These are phyloP conservation scores for Pseudogymnoascus sp. DNA, from an alignment of 2,329 filamentous ascomycete species.

Conservation along the genomic window DNA sequence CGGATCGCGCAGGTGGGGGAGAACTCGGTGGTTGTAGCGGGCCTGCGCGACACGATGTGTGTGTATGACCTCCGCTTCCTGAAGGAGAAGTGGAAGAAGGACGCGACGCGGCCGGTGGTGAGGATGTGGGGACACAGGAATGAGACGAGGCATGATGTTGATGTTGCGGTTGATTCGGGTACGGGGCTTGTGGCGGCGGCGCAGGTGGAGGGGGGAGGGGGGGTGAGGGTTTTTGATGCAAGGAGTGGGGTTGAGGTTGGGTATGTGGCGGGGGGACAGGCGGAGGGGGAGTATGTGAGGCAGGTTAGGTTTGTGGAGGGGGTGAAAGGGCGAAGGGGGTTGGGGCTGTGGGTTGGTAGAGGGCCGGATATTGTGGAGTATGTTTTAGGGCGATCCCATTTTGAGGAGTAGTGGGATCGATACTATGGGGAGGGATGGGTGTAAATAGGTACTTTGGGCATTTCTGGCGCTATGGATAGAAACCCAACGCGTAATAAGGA, in stretches of 20 bases:
- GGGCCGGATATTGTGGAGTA: background rate
- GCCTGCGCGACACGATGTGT: conserved; percentile 40
- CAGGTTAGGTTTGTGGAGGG: background rate
- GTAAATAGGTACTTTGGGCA: too few relatives aligned
- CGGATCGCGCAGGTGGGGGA: conserved; percentile 42
- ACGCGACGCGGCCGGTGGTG: conserved; percentile 33
- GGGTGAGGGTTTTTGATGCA: conserved; percentile 5
- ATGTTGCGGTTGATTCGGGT: conserved; percentile 42
- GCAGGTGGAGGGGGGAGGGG: conserved; percentile 34
- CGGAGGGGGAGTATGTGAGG: background rate
- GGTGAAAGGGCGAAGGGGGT: background rate
- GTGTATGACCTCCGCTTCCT: conserved; percentile 49
- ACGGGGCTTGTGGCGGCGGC: conserved; percentile 45
- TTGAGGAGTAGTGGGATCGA: too few relatives aligned
- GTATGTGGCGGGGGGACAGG: background rate
- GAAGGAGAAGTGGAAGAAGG: conserved; percentile 11
- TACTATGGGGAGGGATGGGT: too few relatives aligned
- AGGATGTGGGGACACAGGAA: conserved; percentile 44
- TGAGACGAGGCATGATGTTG: conserved; percentile 38
- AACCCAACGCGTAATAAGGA: too few relatives aligned
- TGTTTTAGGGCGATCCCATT: too few relatives aligned
- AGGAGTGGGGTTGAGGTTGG: background rate
- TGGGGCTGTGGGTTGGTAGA: background rate
- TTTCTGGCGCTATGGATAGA: too few relatives aligned
- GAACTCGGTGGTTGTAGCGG: conserved; percentile 45